Evolutionary conservation across 176 grass and related monocot genomes (phyloP), one percentile per base, ranked within the genome.

Genomic region (Triticum timopheevii): DNA sequence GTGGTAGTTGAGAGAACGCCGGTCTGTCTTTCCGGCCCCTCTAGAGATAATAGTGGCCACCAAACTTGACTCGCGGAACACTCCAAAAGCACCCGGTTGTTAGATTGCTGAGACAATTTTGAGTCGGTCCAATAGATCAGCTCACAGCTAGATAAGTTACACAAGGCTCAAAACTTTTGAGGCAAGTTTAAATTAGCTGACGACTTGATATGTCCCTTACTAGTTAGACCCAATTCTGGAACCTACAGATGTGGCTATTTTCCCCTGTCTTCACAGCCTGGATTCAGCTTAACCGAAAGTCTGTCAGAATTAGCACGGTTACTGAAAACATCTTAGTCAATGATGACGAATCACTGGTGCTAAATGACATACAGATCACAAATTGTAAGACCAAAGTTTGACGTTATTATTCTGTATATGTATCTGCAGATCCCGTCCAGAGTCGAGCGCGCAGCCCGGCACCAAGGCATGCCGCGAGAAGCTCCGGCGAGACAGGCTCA

Each of bases 391-490:
- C 40, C 73, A 33, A 8, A 42, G 83, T 69, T 10, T 86, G 38
- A 25, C 6, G 23, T 15, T 4, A n/a, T 76, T 35, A 36, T 8
- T 34, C 11, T 19, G n/a, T 58, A 22, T 58, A 22, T 58, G 24
- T 78, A 45, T 69, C 54, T 3, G 42, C 92, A 99, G 97, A 83
- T 86, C 81, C 30, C 91, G 97, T 31, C 94, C 76, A 31, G 92
- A 99, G 73, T 97, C 97, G 40, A 91, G 92, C 66, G 94, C 94
- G 1, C 87, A 73, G 5, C 92, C 94, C 3, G 97, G 94, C 15
- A 93, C 97, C 22, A 99, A 99, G 83, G 97, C 97, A 54, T 91
- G 97, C 81, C 94, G 97, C 12, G 97, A 99, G 80, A 99, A 99
- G 92, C 87, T 93, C 71, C 88, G 97, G 61, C 90, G 97, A 74